These are phyloP conservation scores for Mycena rebaudengoi DNA, from an alignment of 768 basidiomycete species.

Conservation along the genomic window DNA sequence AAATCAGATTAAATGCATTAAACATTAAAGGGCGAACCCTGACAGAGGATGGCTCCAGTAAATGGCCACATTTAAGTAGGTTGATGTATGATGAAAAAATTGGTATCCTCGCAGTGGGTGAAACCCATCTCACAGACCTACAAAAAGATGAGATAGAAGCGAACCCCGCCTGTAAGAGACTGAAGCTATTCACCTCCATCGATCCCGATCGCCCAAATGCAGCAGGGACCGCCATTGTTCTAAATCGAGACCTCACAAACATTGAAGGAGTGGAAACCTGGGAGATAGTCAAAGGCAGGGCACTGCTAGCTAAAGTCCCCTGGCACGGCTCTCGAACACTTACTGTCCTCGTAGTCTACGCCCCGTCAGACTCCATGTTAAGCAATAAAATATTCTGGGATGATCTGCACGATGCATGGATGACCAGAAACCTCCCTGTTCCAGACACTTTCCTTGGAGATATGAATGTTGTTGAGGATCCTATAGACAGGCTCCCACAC, in stretches of 20 bases:
- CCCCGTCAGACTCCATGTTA: background rate
- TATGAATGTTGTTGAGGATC: conserved; percentile 34
- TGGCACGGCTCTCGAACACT: background rate
- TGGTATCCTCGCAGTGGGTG: conserved; percentile 10
- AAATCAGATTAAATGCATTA: background rate
- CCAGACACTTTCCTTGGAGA: conserved; percentile 31
- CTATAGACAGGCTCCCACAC: conserved; percentile 23
- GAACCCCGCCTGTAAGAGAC: background rate
- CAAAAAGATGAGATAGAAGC: conserved; percentile 1
- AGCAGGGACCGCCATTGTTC: background rate
- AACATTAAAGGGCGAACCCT: conserved; percentile 30
- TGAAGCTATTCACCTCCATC: background rate
- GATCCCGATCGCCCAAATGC: background rate
- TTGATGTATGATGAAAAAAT: conserved; percentile 12
- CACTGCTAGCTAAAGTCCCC: background rate
- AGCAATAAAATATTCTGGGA: background rate
- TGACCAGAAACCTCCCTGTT: background rate
- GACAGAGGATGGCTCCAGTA: background rate
- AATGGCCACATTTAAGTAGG: conserved; percentile 13
- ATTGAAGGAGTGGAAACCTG: background rate
- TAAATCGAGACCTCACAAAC: background rate
- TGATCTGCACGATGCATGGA: background rate
- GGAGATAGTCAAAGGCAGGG: background rate
- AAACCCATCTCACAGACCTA: conserved; percentile 12
- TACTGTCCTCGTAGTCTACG: background rate